Conservation (phyloP, 331 rosid species). For the Quercus phellos region DNA sequence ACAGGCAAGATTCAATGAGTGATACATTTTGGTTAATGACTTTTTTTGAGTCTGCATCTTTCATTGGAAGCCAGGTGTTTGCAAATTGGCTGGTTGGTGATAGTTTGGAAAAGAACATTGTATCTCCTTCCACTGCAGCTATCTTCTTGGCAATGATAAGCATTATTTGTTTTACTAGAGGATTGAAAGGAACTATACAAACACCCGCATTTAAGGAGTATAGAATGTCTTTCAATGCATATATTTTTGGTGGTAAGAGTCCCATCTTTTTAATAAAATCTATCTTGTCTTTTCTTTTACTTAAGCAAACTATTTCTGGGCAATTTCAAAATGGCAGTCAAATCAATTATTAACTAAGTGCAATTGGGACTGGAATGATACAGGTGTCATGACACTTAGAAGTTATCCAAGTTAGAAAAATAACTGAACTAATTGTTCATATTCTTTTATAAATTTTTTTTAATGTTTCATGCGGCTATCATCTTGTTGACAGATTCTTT, state of each 20-base stretch:
- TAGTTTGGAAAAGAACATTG: conserved; percentile 33
- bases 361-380: background rate
- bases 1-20: conserved; percentile 73
- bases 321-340: background rate
- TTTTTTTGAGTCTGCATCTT: conserved; percentile 71
- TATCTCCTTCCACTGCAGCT: conserved; percentile 44
- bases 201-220: conserved; percentile 57
- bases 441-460: background rate
- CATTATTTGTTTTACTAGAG: conserved; percentile 48
- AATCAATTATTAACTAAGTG: background rate
- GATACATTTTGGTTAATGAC: conserved; percentile 94
- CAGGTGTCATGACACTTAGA: background rate
- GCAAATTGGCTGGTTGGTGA: conserved; percentile 73
- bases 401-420: background rate
- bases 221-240: conserved; percentile 52
- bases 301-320: background rate
- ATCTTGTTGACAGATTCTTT: background rate
- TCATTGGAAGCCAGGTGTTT: conserved; percentile 80
- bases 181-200: conserved; percentile 59
- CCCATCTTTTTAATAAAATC: background rate
- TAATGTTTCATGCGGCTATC: background rate
- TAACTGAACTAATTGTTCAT: background rate
- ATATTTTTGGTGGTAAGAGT: conserved; percentile 68
- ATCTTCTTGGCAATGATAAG: conserved; percentile 61
- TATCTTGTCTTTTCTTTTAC: background rate